Base-by-base conservation (phyloP, 1,284 basidiomycete species). In the Trichosporon asahii region DNA sequence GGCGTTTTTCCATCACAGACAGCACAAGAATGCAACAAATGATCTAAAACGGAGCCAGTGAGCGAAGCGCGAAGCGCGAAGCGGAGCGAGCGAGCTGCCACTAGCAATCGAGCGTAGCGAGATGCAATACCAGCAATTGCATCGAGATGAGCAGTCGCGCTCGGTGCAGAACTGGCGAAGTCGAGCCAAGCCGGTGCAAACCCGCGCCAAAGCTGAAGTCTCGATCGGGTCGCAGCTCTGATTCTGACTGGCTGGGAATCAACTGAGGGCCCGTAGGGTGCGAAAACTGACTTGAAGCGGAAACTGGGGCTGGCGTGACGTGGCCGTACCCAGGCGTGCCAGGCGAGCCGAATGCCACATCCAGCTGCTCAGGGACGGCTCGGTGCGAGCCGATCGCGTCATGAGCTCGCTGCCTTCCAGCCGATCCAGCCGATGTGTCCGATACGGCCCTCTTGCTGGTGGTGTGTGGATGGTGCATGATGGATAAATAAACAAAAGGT, bases 21-120 rank as follows among this genome's bases (percentile, higher is more conserved):
- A 33, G 55, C 55, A 60, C 55, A 60, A 60, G 55, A 60, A 60
- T 60, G 55, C 55, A 60, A 60, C 29, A 60, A 60, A 60, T 60
- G 55, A 60, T 60, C 25, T 60, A 60, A 33, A 33, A 33, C 6
- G 31, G 31, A 33, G 31, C 31, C 31, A 33, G 6, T 33, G 31
- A 33, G 31, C 31, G 31, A 21, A n/a, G n/a, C n/a, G n/a, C n/a
- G n/a, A n/a, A n/a, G n/a, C n/a, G n/a, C n/a, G n/a, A n/a, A n/a
- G n/a, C n/a, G n/a, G n/a, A n/a, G n/a, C n/a, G n/a, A n/a, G n/a
- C n/a, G n/a, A n/a, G n/a, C n/a, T n/a, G n/a, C n/a, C n/a, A n/a
- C n/a, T n/a, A n/a, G n/a, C n/a, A n/a, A n/a, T n/a, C n/a, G n/a
- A n/a, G n/a, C n/a, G n/a, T n/a, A n/a, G n/a, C n/a, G n/a, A n/a